A percentile compares a stretch with the other conserved stretches of the same genome.
phyloP scores from a whole-genome alignment of 768 basidiomycete genomes.

The Rhodotorula toruloides region DNA sequence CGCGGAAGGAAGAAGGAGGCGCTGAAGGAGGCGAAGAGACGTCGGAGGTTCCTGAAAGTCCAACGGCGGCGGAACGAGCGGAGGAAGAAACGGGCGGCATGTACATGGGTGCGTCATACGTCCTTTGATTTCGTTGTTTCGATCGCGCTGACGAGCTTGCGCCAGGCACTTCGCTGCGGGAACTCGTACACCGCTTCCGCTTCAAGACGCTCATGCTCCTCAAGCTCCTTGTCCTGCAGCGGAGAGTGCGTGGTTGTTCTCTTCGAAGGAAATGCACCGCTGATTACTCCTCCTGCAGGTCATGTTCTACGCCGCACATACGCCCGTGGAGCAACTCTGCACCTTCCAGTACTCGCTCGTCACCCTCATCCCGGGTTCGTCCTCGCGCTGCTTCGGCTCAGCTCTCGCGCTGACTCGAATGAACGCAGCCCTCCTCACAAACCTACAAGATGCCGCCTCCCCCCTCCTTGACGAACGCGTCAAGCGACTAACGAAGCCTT shows the following conservation, averaged over 20 bases:
- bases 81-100: constrained; percentile 78
- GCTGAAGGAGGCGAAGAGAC: neutral
- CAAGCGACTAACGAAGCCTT: constrained; percentile 63
- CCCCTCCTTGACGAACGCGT: constrained; percentile 66
- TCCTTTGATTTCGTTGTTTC: neutral
- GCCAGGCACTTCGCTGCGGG: constrained; percentile 61
- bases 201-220: constrained; percentile 87
- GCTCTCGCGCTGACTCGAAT: neutral
- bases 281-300: constrained; percentile 54
- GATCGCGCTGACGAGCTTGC: neutral
- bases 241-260: constrained; percentile 59
- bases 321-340: constrained; percentile 91
- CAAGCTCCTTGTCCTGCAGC: constrained; percentile 89
- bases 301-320: constrained; percentile 75
- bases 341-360: constrained; percentile 98
- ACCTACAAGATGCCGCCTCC: constrained; percentile 83
- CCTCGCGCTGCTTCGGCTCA: neutral
- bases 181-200: constrained; percentile 87
- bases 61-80: neutral
- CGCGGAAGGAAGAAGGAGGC: neutral
- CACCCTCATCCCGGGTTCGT: constrained; percentile 77
- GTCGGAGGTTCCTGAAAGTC: constrained; percentile 50
- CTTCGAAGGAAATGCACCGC: neutral
- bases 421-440: constrained; percentile 69
- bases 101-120: constrained; percentile 71